Evolutionary conservation across 148 eudicot genomes (phyloP), one percentile per base, ranked within the genome.

Genomic region (Silene latifolia): DNA sequence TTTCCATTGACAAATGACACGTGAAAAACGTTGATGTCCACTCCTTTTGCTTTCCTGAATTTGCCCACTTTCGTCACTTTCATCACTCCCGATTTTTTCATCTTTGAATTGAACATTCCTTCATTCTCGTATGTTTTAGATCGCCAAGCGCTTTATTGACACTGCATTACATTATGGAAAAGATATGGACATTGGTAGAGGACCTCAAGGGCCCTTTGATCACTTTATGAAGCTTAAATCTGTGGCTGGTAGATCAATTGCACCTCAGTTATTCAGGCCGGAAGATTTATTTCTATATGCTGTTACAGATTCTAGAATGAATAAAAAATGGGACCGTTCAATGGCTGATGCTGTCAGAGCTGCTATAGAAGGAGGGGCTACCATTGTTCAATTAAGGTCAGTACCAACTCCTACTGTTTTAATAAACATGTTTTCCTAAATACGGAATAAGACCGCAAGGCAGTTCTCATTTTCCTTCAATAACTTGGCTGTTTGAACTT

Each of bases 231-330:
- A 88, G 87, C 95, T 91, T 71, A 86, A 88, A 83, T 77, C 71
- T 77, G 76, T 80, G 21, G 48, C 62, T 54, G 77, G 74, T 32
- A 80, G 75, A 63, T 68, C 81, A 62, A 56, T 72, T 69, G 73
- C 79, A 64, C 87, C 57, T 20, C 83, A 63, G 42, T 66, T 73
- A 32, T 91, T 94, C 78, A 77, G 76, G 73, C 96, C 96, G 47
- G 74, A 77, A 67, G 86, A 85, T 76, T 88, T 94, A 76, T 87
- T 91, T 74, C 82, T 94, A 29, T 94, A 91, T 81, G 98, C 98
- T 76, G 96, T 94, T 65, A 91, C 98, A n/a, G 98, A 93, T 84
- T 89, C 97, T n/a, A 83, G 91, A 79, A 93, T 93, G 98, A 93
- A 89, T 74, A 77, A 82, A 69, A 88, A 86, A 72, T 91, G 98